Conservation (phyloP, 768 basidiomycete species). For the Boletus patriciae region DNA sequence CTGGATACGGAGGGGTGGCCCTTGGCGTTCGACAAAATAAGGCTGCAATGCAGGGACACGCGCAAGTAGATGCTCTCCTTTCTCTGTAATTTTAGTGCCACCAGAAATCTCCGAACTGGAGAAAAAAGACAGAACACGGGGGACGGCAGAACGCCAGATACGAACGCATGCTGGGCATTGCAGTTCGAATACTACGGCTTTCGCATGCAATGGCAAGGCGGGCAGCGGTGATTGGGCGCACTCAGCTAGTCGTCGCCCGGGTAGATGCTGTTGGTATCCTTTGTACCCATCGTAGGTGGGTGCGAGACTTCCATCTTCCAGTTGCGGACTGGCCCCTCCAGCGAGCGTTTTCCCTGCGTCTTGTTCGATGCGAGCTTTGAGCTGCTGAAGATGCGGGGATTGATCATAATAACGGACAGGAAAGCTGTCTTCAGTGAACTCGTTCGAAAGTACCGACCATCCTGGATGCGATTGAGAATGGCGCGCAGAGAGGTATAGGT, state of each 20-base stretch:
- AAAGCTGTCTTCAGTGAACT: conserved; percentile 7
- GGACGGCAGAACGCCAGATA: conserved; percentile 41
- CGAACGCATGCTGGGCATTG: too few species aligned
- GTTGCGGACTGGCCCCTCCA: conserved; percentile 10
- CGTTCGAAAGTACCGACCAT: conserved; percentile 35
- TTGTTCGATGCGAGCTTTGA: conserved; percentile 31
- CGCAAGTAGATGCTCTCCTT: background rate
- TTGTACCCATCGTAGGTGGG: background rate
- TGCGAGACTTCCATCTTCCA: background rate
- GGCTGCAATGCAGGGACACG: conserved; percentile 28
- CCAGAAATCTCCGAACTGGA: too few species aligned
- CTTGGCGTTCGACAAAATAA: background rate
- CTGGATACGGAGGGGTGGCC: background rate
- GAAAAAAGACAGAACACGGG: conserved; percentile 32
- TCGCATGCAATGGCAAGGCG: conserved; percentile 34
- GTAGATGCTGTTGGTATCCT: background rate
- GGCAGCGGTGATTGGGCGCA: conserved; percentile 40
- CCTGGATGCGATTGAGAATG: conserved; percentile 11
- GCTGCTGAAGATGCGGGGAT: conserved; percentile 22
- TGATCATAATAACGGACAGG: too few species aligned
- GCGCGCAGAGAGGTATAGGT: conserved; percentile 34
- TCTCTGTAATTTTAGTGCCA: too few species aligned
- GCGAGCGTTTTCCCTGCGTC: conserved; percentile 14
- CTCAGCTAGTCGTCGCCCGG: background rate
- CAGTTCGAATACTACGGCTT: too few species aligned